Conservation (phyloP, 169 alveolate species). For the Perkinsus olseni region DNA sequence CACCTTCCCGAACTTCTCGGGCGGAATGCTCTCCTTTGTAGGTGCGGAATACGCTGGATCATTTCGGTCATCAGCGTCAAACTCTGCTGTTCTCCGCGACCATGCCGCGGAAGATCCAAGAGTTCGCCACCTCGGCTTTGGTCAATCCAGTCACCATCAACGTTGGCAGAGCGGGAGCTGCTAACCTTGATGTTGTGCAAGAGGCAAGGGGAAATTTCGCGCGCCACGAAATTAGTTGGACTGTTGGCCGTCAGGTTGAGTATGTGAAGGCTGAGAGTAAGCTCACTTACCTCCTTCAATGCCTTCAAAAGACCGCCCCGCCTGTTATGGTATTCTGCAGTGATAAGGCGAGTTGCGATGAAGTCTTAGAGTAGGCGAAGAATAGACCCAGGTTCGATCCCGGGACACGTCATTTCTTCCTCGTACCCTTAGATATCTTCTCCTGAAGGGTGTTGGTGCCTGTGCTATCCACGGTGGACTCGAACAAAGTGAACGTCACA, state of each 20-base stretch:
- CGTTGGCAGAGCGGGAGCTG: conserved; percentile 88
- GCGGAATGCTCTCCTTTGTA: neutral
- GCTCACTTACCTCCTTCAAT: conserved; percentile 65
- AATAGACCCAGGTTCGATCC: neutral
- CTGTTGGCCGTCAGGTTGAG: conserved; percentile 42
- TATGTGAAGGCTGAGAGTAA: conserved; percentile 83
- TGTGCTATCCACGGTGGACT: conserved; percentile 83
- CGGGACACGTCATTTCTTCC: too few species aligned
- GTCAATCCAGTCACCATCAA: conserved; percentile 82
- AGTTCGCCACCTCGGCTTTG: conserved; percentile 83
- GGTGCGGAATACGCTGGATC: conserved; percentile 69
- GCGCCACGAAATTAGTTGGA: neutral
- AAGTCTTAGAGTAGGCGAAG: conserved; percentile 77
- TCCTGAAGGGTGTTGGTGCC: conserved; percentile 74
- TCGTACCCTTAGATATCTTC: conserved; percentile 29
- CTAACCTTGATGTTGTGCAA: conserved; percentile 81
- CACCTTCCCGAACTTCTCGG: neutral
- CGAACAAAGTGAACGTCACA: conserved; percentile 73
- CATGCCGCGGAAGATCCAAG: conserved; percentile 90
- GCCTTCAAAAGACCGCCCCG: conserved; percentile 88
- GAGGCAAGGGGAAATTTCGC: conserved; percentile 28
- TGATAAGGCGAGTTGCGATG: conserved; percentile 87
- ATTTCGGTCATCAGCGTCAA: conserved; percentile 78
- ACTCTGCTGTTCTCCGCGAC: conserved; percentile 94
- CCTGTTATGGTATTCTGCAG: conserved; percentile 89